phyloP scores from a whole-genome alignment of 1,284 basidiomycete species.

The Stygiomarasmius scandens region DNA sequence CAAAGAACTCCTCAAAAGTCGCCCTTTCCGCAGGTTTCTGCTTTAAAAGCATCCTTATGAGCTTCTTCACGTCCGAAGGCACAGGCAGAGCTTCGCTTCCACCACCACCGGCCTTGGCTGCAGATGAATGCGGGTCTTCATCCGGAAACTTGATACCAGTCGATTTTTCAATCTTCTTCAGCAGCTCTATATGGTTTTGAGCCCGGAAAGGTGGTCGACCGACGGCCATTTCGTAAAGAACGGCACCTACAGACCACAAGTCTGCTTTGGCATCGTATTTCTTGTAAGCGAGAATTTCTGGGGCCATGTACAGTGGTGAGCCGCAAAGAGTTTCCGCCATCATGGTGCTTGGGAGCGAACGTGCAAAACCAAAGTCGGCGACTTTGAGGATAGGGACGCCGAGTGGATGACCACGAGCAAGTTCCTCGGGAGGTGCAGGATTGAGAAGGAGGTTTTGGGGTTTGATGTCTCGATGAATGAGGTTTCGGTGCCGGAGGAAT shows the following conservation, averaged over 20 bases:
- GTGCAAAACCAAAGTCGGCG: slow-evolving; percentile 97
- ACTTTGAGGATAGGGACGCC: slow-evolving; percentile 95
- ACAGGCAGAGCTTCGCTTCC: slow-evolving; percentile 61
- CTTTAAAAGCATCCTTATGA: slow-evolving; percentile 85
- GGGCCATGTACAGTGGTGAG: slow-evolving; percentile 98
- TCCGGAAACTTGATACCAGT: slow-evolving; percentile 93
- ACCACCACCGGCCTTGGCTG: slow-evolving; percentile 35
- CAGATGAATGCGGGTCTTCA: slow-evolving; percentile 59
- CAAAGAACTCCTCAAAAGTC: slow-evolving; percentile 92
- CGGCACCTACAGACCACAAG: slow-evolving; percentile 97
- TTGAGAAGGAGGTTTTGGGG: slow-evolving; percentile 95
- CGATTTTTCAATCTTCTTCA: slow-evolving; percentile 89
- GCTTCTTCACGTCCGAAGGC: slow-evolving; percentile 83
- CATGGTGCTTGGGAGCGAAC: slow-evolving; percentile 88
- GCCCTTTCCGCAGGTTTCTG: slow-evolving; percentile 85
- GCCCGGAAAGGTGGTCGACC: slow-evolving; percentile 95
- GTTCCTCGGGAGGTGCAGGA: slow-evolving; percentile 77
- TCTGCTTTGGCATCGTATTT: slow-evolving; percentile 99
- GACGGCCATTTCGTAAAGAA: slow-evolving; percentile 94
- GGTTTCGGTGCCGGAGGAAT: slow-evolving; percentile 86
- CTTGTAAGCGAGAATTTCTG: slow-evolving; percentile 96
- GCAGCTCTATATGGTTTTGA: slow-evolving; percentile 93
- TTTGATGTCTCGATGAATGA: slow-evolving; percentile 98
- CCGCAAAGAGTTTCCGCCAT: slow-evolving; percentile 98
- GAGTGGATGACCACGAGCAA: slow-evolving; percentile 84